Conservation (phyloP, 192 early-diverging fungal genomes). For the Mycoemilia scoparia region DNA sequence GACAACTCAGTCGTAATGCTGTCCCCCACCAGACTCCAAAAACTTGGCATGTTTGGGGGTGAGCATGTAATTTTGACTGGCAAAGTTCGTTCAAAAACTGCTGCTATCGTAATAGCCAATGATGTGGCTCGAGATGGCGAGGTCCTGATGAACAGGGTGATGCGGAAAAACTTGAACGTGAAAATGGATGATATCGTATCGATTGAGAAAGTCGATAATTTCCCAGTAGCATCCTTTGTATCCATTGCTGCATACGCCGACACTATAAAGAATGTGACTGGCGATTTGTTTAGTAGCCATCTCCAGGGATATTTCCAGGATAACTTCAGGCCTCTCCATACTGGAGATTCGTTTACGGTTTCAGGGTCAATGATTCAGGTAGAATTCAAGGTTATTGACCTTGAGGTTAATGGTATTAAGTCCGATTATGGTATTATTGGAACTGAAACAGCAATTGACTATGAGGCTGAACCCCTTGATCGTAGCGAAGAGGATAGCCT, state of each 20-base stretch:
- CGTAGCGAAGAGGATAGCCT: slow-evolving; percentile 90
- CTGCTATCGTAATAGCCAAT: slow-evolving; percentile 82
- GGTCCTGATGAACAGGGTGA: slow-evolving; percentile 89
- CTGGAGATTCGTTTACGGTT: slow-evolving; percentile 87
- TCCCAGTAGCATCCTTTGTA: slow-evolving; percentile 93
- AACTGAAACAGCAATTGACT: slow-evolving; percentile 95
- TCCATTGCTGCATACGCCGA: slow-evolving; percentile 94
- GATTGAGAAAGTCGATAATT: slow-evolving; percentile 77
- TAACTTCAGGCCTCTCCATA: slow-evolving; percentile 89
- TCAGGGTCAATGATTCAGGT: slow-evolving; percentile 92
- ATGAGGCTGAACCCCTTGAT: slow-evolving; percentile 96
- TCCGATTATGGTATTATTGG: slow-evolving; percentile 94
- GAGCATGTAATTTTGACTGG: slow-evolving; percentile 94
- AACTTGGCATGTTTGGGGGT: slow-evolving; percentile 79
- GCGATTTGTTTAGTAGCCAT: slow-evolving; percentile 93
- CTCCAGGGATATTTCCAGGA: slow-evolving; percentile 98
- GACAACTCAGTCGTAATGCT: slow-evolving; percentile 92
- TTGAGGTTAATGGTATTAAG: too few species aligned
- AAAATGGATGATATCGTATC: slow-evolving; percentile 91
- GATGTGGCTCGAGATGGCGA: slow-evolving; percentile 83
- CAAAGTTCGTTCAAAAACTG: slow-evolving; percentile 94
- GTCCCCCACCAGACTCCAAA: slow-evolving; percentile 82
- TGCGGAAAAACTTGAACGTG: slow-evolving; percentile 83
- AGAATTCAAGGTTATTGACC: slow-evolving; percentile 98
- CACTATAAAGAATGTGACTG: slow-evolving; percentile 91